Conservation (phyloP, 164 flowering plant species). For the Aristolochia contorta region DNA sequence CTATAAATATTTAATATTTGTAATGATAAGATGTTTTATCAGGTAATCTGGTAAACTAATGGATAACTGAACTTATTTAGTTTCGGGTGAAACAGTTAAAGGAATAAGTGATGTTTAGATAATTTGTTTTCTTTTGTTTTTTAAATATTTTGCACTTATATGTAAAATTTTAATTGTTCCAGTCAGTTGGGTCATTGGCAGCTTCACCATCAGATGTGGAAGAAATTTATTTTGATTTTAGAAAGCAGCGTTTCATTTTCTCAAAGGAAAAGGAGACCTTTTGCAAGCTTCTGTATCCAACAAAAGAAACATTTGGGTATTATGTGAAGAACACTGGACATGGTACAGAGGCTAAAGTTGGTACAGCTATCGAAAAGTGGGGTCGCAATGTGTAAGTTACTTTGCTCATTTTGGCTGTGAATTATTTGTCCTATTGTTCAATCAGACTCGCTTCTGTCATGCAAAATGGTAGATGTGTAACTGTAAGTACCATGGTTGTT, state of each 20-base stretch:
- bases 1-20: too few species aligned
- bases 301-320: constrained; percentile 75
- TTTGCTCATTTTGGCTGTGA: background rate
- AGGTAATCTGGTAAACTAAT: background rate
- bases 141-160: background rate
- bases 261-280: constrained; percentile 69
- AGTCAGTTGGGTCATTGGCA: constrained; percentile 46
- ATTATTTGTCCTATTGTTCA: too few species aligned
- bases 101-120: background rate
- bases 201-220: constrained; percentile 25
- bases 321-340: constrained; percentile 78
- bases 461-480: too few species aligned
- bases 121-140: background rate
- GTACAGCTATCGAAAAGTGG: constrained; percentile 81
- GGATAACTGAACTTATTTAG: background rate
- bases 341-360: constrained; percentile 82
- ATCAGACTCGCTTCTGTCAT: too few species aligned
- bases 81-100: background rate
- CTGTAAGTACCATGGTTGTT: too few species aligned
- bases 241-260: constrained; percentile 81
- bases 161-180: constrained; percentile 4
- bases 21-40: too few species aligned
- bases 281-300: constrained; percentile 83
- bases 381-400: constrained; percentile 82
- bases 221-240: constrained; percentile 87